Percentiles rank a stretch among this genome's conserved stretches.
Conservation (phyloP, 2,329 filamentous ascomycete species). For the Colletotrichum coccodes region DNA sequence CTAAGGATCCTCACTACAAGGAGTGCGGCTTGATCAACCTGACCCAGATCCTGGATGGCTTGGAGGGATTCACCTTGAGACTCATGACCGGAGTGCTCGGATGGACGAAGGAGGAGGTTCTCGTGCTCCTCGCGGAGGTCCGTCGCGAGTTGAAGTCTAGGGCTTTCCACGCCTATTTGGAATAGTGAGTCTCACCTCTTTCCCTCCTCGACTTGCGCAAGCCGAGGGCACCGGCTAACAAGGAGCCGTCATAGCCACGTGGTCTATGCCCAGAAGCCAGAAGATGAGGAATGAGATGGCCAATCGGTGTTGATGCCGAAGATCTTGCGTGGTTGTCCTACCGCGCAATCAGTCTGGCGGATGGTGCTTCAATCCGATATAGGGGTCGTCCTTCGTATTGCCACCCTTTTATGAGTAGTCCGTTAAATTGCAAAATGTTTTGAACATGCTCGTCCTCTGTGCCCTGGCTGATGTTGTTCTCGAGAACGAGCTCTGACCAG, state of each 20-base stretch:
- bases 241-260: neutral
- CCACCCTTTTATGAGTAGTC: neutral
- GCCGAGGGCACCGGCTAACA: neutral
- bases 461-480: neutral
- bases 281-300: neutral
- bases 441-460: neutral
- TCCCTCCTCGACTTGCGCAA: neutral
- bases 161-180: slow-evolving; percentile 39
- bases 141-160: slow-evolving; percentile 42
- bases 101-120: slow-evolving; percentile 40
- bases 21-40: slow-evolving; percentile 35
- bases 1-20: slow-evolving; percentile 37
- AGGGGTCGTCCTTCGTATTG: too few species aligned
- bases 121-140: slow-evolving; percentile 41
- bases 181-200: slow-evolving; percentile 33
- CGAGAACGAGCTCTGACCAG: neutral
- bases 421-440: neutral
- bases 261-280: slow-evolving; percentile 32
- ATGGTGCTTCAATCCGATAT: too few species aligned
- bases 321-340: neutral
- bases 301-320: neutral
- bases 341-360: too few species aligned
- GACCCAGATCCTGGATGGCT: slow-evolving; percentile 34
- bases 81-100: slow-evolving; percentile 42
- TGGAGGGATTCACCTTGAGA: slow-evolving; percentile 39